Conservation (phyloP, 1,284 basidiomycete genomes). For the Ganoderma meredithae region DNA sequence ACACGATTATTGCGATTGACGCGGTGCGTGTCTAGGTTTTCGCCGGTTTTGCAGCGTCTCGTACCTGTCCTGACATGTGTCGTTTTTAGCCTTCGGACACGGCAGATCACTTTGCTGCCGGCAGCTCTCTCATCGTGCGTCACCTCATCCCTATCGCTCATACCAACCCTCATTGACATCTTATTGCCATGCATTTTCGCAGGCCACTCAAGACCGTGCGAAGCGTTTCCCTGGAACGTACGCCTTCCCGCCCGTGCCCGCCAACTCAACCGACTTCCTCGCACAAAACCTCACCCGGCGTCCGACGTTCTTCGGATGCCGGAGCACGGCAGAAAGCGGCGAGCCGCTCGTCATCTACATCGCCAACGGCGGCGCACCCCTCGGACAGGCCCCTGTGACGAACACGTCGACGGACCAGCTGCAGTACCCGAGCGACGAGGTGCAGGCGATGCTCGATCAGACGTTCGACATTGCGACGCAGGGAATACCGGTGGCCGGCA, state of each 20-base stretch:
- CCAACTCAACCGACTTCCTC: conserved; percentile 40
- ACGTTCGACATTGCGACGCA: conserved; percentile 51
- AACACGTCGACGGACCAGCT: conserved; percentile 49
- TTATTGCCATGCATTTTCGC: not conserved
- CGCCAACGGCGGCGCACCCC: conserved; percentile 53
- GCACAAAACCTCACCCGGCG: conserved; percentile 44
- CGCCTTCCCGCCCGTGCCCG: conserved; percentile 52
- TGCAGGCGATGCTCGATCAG: conserved; percentile 52
- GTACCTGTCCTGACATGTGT: not conserved
- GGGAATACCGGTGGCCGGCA: conserved; percentile 39
- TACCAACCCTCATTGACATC: too few species aligned
- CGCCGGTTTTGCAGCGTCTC: not conserved
- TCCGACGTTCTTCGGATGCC: conserved; percentile 57
- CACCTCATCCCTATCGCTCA: not conserved
- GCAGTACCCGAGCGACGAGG: conserved; percentile 40
- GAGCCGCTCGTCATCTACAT: conserved; percentile 41
- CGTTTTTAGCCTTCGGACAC: conserved; percentile 31
- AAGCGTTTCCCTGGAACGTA: conserved; percentile 46
- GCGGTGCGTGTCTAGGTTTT: conserved; percentile 19
- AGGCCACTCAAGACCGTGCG: conserved; percentile 51
- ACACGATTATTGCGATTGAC: conserved; percentile 32
- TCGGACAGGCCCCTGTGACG: conserved; percentile 47
- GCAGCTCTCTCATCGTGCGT: conserved; percentile 51
- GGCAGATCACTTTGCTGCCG: conserved; percentile 46
- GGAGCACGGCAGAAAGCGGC: conserved; percentile 30